Evolutionary conservation across 768 basidiomycete species (phyloP).

Genomic region (Lactarius quietus): DNA sequence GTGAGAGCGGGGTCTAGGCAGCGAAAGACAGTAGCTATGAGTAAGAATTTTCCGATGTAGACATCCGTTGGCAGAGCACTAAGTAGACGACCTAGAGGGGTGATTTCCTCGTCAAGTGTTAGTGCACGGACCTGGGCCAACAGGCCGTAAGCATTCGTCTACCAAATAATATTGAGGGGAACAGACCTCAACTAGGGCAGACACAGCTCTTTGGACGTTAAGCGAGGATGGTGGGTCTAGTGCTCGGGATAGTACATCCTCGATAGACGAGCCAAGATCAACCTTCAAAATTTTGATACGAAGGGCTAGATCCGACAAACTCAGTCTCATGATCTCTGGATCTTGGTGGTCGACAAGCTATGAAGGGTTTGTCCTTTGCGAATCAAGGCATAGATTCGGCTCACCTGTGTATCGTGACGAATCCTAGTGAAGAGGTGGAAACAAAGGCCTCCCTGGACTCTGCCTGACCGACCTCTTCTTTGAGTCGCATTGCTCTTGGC

Average conservation of each 20-base stretch:
- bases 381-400: conserved; percentile 15
- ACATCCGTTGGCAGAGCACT: conserved; percentile 95
- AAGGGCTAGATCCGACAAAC: conserved; percentile 85
- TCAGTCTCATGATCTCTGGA: conserved; percentile 93
- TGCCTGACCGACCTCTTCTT: conserved; percentile 85
- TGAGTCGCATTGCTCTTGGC: conserved; percentile 90
- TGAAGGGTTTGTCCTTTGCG: conserved; percentile 2
- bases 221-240: conserved; percentile 83
- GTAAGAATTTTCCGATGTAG: conserved; percentile 89
- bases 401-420: conserved; percentile 75
- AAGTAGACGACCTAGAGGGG: conserved; percentile 85
- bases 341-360: conserved; percentile 88
- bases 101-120: conserved; percentile 84
- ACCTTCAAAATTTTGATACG: conserved; percentile 94
- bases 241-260: conserved; percentile 83
- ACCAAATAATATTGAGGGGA: background rate
- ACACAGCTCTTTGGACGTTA: conserved; percentile 89
- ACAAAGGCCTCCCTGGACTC: conserved; percentile 84
- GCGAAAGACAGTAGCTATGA: conserved; percentile 77
- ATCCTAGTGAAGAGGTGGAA: conserved; percentile 94
- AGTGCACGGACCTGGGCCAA: conserved; percentile 71
- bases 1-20: conserved; percentile 97
- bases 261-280: conserved; percentile 78
- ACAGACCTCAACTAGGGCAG: conserved; percentile 81
- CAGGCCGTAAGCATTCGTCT: conserved; percentile 9